Evolutionary conservation across 164 flowering plant species (phyloP).

Genomic region (Houttuynia cordata): DNA sequence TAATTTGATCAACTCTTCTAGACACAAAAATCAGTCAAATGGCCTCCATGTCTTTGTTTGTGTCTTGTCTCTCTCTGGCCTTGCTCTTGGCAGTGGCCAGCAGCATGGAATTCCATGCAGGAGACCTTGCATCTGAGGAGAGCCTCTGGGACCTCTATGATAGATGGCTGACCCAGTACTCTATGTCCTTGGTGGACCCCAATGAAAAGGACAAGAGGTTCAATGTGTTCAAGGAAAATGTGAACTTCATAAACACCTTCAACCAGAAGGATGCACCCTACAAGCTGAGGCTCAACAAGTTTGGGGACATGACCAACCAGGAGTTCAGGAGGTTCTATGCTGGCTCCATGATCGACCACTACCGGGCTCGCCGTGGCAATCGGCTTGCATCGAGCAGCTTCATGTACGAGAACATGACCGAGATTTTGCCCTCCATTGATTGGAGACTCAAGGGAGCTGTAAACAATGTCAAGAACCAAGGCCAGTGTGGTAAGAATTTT

Average conservation of each 20-base stretch:
- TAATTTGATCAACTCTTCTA: neutral
- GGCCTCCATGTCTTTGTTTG: conserved; percentile 12
- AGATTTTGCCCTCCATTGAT: conserved; percentile 42
- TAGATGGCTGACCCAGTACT: conserved; percentile 53
- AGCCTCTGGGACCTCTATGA: conserved; percentile 47
- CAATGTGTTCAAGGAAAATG: conserved; percentile 56
- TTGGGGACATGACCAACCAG: conserved; percentile 57
- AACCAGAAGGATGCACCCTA: conserved; percentile 49
- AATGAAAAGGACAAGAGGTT: conserved; percentile 45
- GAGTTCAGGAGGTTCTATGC: conserved; percentile 44
- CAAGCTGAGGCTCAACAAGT: conserved; percentile 55
- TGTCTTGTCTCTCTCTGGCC: conserved; percentile 16
- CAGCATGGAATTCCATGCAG: conserved; percentile 37
- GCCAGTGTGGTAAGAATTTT: conserved; percentile 61
- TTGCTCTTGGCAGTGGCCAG: conserved; percentile 16
- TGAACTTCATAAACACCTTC: conserved; percentile 26
- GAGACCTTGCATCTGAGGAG: conserved; percentile 44
- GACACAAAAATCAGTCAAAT: neutral
- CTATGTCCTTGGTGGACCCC: conserved; percentile 24
- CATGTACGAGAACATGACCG: conserved; percentile 35
- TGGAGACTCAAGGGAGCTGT: conserved; percentile 80
- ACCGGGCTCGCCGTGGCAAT: conserved; percentile 30
- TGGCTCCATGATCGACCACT: conserved; percentile 17
- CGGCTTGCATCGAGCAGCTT: conserved; percentile 24
- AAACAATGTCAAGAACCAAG: conserved; percentile 51